Percentiles rank a stretch among this genome's conserved stretches.
phyloP scores from a whole-genome alignment of 2,329 filamentous ascomycete species.

The Fusarium verticillioides region DNA sequence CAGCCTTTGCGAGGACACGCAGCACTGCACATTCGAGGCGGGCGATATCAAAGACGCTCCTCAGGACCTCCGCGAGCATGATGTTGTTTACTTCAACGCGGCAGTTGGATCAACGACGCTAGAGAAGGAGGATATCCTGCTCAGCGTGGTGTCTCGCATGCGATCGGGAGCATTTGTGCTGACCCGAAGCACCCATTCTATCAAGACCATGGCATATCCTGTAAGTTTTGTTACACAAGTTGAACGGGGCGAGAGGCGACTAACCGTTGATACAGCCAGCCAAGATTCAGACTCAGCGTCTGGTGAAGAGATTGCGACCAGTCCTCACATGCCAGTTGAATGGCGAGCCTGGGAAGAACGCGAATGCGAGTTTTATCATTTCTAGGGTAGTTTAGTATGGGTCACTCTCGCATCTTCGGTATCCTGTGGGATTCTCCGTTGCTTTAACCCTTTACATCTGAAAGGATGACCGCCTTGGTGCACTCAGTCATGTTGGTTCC shows the following conservation, averaged over 20 bases:
- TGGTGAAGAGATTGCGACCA: background rate
- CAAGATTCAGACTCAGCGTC: background rate
- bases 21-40: background rate
- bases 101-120: background rate
- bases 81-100: background rate
- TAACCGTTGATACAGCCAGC: background rate
- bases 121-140: background rate
- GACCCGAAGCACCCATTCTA: background rate
- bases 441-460: too few species aligned
- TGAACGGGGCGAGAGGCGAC: fast-evolving
- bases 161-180: background rate
- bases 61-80: background rate
- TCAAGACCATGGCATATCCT: conserved; percentile 1
- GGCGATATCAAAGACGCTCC: background rate
- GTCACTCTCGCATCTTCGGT: background rate
- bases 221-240: background rate
- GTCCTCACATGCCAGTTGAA: background rate
- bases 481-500: background rate
- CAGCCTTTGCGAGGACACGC: background rate
- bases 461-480: too few species aligned
- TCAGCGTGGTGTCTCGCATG: background rate
- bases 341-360: background rate
- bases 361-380: background rate
- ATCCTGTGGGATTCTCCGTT: background rate
- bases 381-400: background rate